Percentiles rank a stretch among this genome's conserved stretches.
Conservation (phyloP, 495 filamentous ascomycete species). For the Chaetomium cochliodes region DNA sequence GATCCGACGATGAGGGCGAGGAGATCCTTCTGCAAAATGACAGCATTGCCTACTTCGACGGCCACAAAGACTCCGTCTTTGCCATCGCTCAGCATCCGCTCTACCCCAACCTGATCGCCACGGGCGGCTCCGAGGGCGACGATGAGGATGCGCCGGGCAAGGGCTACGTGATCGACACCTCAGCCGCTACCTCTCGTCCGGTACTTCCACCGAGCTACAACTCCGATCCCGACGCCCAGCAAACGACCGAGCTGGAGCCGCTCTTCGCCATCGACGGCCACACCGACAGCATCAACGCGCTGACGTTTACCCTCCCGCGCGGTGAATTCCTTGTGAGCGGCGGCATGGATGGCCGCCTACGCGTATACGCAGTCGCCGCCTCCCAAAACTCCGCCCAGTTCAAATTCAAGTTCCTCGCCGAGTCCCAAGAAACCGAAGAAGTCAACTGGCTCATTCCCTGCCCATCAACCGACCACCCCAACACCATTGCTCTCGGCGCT, state of each 20-base stretch:
- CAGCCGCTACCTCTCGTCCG: constrained; percentile 58
- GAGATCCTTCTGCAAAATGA: constrained; percentile 85
- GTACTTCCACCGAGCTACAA: constrained; percentile 73
- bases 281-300: constrained; percentile 83
- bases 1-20: constrained; percentile 61
- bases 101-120: constrained; percentile 73
- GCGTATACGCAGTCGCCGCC: constrained; percentile 64
- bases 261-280: constrained; percentile 77
- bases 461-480: constrained; percentile 64
- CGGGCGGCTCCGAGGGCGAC: constrained; percentile 82
- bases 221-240: constrained; percentile 51
- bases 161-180: constrained; percentile 76
- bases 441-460: constrained; percentile 87
- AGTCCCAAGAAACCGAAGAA: constrained; percentile 79
- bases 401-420: constrained; percentile 64
- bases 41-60: constrained; percentile 86
- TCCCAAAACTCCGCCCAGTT: constrained; percentile 73
- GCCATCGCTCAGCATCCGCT: constrained; percentile 88
- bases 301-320: constrained; percentile 76
- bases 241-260: constrained; percentile 55
- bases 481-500: constrained; percentile 86
- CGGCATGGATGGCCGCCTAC: constrained; percentile 77
- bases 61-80: constrained; percentile 84
- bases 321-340: constrained; percentile 84
- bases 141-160: constrained; percentile 58